Evolutionary conservation across 192 early-diverging fungal genomes (phyloP).

Genomic region (Phycomyces nitens): DNA sequence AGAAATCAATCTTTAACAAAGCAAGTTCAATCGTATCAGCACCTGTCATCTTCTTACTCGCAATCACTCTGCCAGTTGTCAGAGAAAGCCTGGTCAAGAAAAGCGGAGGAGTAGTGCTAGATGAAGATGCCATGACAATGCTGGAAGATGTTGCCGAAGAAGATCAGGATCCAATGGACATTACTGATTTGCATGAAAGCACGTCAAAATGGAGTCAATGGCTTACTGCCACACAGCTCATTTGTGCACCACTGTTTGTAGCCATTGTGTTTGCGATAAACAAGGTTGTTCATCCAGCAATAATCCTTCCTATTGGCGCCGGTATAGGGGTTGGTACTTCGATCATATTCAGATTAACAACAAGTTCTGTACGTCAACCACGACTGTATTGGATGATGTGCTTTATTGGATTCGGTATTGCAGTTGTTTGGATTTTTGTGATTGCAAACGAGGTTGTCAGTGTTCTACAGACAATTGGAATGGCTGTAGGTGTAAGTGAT

Average conservation of each 20-base stretch:
- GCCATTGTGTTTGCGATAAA: slow-evolving; percentile 35
- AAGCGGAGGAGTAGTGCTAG: slow-evolving; percentile 26
- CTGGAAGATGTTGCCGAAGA: slow-evolving; percentile 17
- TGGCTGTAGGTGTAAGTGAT: slow-evolving; percentile 73
- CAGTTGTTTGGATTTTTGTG: slow-evolving; percentile 83
- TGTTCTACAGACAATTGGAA: slow-evolving; percentile 74
- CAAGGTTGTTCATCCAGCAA: slow-evolving; percentile 20
- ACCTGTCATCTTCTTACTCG: slow-evolving; percentile 52
- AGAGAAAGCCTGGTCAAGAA: slow-evolving; percentile 33
- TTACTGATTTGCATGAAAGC: slow-evolving; percentile 13
- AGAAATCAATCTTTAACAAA: slow-evolving; percentile 45
- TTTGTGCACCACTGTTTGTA: slow-evolving; percentile 54
- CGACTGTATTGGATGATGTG: slow-evolving; percentile 45
- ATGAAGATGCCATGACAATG: slow-evolving; percentile 19
- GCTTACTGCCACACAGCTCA: slow-evolving; percentile 56
- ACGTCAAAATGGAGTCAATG: slow-evolving; percentile 43
- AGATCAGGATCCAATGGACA: background rate
- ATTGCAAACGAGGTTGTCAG: slow-evolving; percentile 90
- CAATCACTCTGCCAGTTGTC: slow-evolving; percentile 63
- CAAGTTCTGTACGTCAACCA: slow-evolving; percentile 39
- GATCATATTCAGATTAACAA: slow-evolving; percentile 27
- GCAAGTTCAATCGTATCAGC: slow-evolving; percentile 47
- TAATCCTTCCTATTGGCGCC: slow-evolving; percentile 30
- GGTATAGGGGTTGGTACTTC: slow-evolving; percentile 30
- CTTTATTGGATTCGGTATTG: slow-evolving; percentile 72